Evolutionary conservation across 2,329 filamentous ascomycete genomes (phyloP).

Genomic region (Pseudogymnoascus sp.): DNA sequence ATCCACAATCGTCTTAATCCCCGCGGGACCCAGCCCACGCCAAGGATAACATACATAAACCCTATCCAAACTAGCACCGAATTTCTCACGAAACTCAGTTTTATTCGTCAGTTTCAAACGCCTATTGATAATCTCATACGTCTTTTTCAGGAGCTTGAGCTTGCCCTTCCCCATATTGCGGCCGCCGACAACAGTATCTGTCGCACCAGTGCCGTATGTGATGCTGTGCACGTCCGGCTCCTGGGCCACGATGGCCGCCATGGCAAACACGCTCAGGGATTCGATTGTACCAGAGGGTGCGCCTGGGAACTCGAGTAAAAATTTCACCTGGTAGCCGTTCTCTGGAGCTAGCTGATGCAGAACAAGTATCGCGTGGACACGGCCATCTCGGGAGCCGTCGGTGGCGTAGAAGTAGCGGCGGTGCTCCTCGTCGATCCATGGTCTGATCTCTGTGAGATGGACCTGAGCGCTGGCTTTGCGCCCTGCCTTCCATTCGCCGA

Average conservation of each 20-base stretch:
- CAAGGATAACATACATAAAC: constrained; percentile 88
- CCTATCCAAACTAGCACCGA: constrained; percentile 75
- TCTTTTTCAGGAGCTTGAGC: constrained; percentile 72
- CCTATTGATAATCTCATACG: constrained; percentile 74
- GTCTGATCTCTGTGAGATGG: constrained; percentile 81
- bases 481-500: constrained; percentile 70
- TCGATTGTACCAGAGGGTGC: constrained; percentile 85
- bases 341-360: constrained; percentile 72
- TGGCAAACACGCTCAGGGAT: constrained; percentile 65
- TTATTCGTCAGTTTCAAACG: constrained; percentile 78
- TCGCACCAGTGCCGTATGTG: constrained; percentile 83
- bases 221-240: constrained; percentile 56
- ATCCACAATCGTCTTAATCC: constrained; percentile 76
- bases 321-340: constrained; percentile 91
- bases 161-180: constrained; percentile 75
- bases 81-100: constrained; percentile 83
- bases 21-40: constrained; percentile 73
- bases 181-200: constrained; percentile 65
- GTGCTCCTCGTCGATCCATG: constrained; percentile 78
- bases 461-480: constrained; percentile 75
- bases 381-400: constrained; percentile 59
- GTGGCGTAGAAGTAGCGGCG: constrained; percentile 75
- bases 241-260: constrained; percentile 46
- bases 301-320: constrained; percentile 86
- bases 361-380: constrained; percentile 70